phyloP scores from a whole-genome alignment of 345 rosid genomes.

The Lagerstroemia speciosa region DNA sequence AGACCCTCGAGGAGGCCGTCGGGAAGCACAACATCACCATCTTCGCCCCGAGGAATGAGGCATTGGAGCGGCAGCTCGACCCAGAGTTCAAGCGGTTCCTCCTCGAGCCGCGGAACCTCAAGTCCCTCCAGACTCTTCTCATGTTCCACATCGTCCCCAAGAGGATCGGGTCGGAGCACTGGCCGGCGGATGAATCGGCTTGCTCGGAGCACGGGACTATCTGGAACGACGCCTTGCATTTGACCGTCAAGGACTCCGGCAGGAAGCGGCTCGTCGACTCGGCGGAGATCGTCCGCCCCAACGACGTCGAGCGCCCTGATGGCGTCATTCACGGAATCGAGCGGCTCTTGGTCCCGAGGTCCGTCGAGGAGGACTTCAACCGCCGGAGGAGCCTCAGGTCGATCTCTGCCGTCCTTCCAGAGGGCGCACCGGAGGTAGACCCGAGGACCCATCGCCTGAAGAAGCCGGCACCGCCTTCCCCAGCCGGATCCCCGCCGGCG shows the following conservation, averaged over 20 bases:
- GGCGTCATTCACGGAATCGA: conserved; percentile 70
- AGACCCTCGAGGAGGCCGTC: conserved; percentile 75
- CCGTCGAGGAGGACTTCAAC: conserved; percentile 64
- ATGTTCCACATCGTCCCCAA: conserved; percentile 67
- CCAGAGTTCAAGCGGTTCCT: conserved; percentile 87
- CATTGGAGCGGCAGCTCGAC: conserved; percentile 72
- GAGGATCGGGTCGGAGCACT: conserved; percentile 40
- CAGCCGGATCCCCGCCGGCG: conserved; percentile 63
- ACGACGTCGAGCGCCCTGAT: conserved; percentile 52
- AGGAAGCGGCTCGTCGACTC: conserved; percentile 28
- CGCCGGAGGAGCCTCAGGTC: conserved; percentile 44
- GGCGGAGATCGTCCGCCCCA: conserved; percentile 33
- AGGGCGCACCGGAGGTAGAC: conserved; percentile 69
- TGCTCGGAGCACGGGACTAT: conserved; percentile 37
- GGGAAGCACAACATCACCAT: conserved; percentile 77
- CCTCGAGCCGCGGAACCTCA: conserved; percentile 81
- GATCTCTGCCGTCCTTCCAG: conserved; percentile 54
- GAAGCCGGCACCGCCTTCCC: conserved; percentile 40
- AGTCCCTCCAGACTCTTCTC: conserved; percentile 64
- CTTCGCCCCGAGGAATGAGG: conserved; percentile 85
- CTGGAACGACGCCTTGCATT: conserved; percentile 33
- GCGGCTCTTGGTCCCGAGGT: conserved; percentile 46
- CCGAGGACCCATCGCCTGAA: conserved; percentile 59
- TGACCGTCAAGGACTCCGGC: conserved; percentile 29
- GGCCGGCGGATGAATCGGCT: conserved; percentile 30